These are phyloP conservation scores for Dactylellina cionopaga DNA, from an alignment of 2,329 filamentous ascomycete genomes.

Conservation along the genomic window DNA sequence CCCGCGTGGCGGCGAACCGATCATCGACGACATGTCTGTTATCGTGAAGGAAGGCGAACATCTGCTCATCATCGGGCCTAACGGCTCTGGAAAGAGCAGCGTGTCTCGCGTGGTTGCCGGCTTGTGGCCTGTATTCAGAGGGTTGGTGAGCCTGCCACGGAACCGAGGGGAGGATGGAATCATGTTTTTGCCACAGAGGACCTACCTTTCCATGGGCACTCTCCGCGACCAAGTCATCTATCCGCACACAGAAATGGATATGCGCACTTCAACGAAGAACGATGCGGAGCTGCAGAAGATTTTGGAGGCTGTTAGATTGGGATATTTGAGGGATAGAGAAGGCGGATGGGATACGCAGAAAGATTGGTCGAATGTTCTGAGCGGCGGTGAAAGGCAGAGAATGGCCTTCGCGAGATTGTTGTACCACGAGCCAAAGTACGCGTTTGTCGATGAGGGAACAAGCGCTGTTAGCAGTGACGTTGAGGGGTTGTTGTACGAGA, in stretches of 20 bases:
- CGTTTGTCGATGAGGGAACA: conserved; percentile 94
- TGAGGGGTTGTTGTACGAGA: conserved; percentile 91
- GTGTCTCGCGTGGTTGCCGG: conserved; percentile 88
- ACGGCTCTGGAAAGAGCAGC: conserved; percentile 91
- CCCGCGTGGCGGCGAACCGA: conserved; percentile 89
- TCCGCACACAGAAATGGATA: conserved; percentile 91
- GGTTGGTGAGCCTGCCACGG: conserved; percentile 87
- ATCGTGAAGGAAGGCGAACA: conserved; percentile 91
- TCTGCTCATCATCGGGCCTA: conserved; percentile 90
- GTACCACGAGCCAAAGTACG: conserved; percentile 94
- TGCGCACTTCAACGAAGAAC: conserved; percentile 80
- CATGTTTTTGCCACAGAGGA: conserved; percentile 96
- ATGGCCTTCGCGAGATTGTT: conserved; percentile 89
- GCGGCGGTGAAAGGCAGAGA: conserved; percentile 94
- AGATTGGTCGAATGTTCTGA: conserved; percentile 98
- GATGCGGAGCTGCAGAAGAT: conserved; percentile 81
- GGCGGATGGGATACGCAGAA: conserved; percentile 97
- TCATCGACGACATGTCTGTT: conserved; percentile 87
- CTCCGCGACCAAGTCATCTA: conserved; percentile 98
- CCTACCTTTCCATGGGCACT: conserved; percentile 76
- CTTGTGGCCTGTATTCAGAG: conserved; percentile 94
- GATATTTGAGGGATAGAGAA: conserved; percentile 89
- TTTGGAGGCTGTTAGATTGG: conserved; percentile 83
- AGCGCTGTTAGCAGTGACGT: conserved; percentile 94
- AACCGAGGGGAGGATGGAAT: conserved; percentile 85